Conservation (phyloP, 2,329 filamentous ascomycete species). For the Aspergillus thermomutatus region DNA sequence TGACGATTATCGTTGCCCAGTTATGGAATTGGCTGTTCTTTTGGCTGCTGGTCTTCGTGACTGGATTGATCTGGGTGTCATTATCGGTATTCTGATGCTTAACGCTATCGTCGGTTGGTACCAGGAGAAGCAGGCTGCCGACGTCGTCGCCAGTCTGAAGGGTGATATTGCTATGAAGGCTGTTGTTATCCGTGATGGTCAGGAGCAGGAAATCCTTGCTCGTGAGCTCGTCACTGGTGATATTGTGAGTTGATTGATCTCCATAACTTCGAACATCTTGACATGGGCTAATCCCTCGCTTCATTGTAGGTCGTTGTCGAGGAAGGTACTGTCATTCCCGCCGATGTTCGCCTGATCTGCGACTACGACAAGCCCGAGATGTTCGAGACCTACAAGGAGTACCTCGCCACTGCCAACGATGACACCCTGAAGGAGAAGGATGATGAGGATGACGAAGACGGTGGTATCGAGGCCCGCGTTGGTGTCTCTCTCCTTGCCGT, state of each 20-base stretch:
- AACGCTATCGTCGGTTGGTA: constrained; percentile 78
- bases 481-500: constrained; percentile 66
- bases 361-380: constrained; percentile 67
- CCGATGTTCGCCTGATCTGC: constrained; percentile 69
- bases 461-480: constrained; percentile 53
- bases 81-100: constrained; percentile 69
- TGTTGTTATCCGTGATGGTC: constrained; percentile 64
- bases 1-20: constrained; percentile 17
- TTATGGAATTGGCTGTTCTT: constrained; percentile 74
- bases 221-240: constrained; percentile 74
- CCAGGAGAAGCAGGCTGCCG: constrained; percentile 76
- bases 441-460: constrained; percentile 56
- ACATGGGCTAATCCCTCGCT: neutral
- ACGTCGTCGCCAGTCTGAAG: constrained; percentile 71
- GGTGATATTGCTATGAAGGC: constrained; percentile 76
- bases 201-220: constrained; percentile 64
- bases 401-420: constrained; percentile 59
- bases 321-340: constrained; percentile 68
- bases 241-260: constrained; percentile 53
- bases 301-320: constrained; percentile 59
- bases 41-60: constrained; percentile 71
- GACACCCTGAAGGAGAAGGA: constrained; percentile 59
- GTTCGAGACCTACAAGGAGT: constrained; percentile 64
- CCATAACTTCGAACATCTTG: neutral
- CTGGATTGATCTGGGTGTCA: constrained; percentile 76